These are phyloP conservation scores for Albugo candida DNA, from an alignment of 352 stramenopile species.

Conservation along the genomic window DNA sequence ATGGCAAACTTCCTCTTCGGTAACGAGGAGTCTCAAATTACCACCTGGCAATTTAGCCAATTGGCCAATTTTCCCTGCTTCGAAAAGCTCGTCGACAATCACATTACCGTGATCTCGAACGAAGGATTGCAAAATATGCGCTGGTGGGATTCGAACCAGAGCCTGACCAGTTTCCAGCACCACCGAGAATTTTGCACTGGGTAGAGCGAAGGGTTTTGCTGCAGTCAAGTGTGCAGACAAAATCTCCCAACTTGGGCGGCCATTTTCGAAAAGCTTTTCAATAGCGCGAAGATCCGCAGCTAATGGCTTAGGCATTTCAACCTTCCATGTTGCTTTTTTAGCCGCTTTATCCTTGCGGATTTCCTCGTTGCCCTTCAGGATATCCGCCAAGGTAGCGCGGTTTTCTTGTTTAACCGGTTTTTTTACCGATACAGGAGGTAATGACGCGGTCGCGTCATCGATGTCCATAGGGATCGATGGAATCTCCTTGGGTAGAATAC, in stretches of 20 bases:
- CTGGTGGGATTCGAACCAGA: constrained; percentile 1
- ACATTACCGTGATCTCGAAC: not conserved
- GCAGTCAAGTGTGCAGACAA: not conserved
- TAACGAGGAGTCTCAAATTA: constrained; percentile 2
- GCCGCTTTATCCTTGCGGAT: too few relatives aligned
- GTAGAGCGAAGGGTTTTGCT: not conserved
- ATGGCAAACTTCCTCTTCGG: not conserved
- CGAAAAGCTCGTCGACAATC: constrained; percentile 1
- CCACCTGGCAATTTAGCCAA: constrained; percentile 1
- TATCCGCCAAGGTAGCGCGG: too few relatives aligned
- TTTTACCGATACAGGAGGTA: too few relatives aligned
- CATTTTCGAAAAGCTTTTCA: constrained; percentile 2
- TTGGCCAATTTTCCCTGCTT: not conserved
- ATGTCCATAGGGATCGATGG: too few relatives aligned
- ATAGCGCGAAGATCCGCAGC: constrained; percentile 4
- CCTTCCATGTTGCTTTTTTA: too few relatives aligned
- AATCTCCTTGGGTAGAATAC: too few relatives aligned
- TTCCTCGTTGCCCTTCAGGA: too few relatives aligned
- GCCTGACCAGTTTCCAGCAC: not conserved
- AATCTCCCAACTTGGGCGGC: not conserved
- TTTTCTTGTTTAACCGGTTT: too few relatives aligned
- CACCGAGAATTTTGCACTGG: constrained; percentile 1
- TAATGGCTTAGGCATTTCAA: constrained; percentile 3
- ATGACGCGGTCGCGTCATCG: too few relatives aligned
- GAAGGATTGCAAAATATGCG: constrained; percentile 2